phyloP scores from a whole-genome alignment of 495 filamentous ascomycete species.

The Talaromyces liani region DNA sequence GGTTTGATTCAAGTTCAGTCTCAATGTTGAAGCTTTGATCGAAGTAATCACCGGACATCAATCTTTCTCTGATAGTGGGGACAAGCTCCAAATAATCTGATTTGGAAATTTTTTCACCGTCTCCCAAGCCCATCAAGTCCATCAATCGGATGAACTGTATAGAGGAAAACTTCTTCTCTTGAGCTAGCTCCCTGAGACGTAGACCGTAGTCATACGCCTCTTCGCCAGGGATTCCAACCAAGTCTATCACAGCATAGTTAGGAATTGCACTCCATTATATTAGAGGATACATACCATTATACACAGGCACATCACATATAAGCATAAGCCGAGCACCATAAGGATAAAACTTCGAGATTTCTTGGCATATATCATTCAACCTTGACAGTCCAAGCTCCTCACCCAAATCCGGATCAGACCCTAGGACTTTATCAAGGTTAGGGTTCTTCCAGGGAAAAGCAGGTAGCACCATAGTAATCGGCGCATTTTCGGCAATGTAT shows the following conservation, averaged over 20 bases:
- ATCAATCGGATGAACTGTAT: slow-evolving; percentile 9
- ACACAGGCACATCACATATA: slow-evolving; percentile 42
- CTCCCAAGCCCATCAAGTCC: not conserved
- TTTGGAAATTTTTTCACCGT: not conserved
- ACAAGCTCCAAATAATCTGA: not conserved
- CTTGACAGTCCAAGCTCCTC: slow-evolving; percentile 39
- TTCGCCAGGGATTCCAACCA: slow-evolving; percentile 34
- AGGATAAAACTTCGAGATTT: slow-evolving; percentile 36
- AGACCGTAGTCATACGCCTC: slow-evolving; percentile 36
- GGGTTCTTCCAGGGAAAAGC: slow-evolving; percentile 43
- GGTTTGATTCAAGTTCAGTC: not conserved
- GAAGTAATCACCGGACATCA: not conserved
- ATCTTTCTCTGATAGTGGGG: not conserved
- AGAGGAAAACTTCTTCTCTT: slow-evolving; percentile 32
- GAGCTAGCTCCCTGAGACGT: slow-evolving; percentile 29
- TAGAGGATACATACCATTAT: slow-evolving; percentile 28
- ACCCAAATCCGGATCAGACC: slow-evolving; percentile 35
- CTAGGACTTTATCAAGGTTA: slow-evolving; percentile 38
- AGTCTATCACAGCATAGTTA: slow-evolving; percentile 19
- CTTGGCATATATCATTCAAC: slow-evolving; percentile 34
- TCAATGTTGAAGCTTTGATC: not conserved
- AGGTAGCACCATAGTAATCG: slow-evolving; percentile 29
- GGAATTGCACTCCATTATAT: not conserved
- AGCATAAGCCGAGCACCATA: slow-evolving; percentile 38
- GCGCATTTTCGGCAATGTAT: not conserved